Evolutionary conservation across 768 basidiomycete species (phyloP).

Genomic region (Cystofilobasidium ferigula): DNA sequence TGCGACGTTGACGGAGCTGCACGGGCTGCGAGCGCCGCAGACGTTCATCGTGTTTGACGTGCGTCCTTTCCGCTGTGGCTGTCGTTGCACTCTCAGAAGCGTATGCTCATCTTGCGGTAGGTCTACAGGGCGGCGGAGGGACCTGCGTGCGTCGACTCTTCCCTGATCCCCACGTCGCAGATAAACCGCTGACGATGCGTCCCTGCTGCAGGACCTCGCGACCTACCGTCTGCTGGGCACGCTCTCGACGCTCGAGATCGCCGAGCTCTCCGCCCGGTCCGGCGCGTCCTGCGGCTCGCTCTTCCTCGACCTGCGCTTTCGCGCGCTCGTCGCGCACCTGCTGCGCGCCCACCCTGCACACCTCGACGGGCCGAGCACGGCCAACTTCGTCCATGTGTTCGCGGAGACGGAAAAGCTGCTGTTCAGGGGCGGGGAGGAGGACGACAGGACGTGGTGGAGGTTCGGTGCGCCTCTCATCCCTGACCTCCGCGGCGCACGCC

Average conservation of each 20-base stretch:
- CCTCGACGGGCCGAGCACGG: conserved; percentile 58
- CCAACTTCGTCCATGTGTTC: conserved; percentile 74
- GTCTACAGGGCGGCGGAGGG: conserved; percentile 31
- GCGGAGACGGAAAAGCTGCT: conserved; percentile 77
- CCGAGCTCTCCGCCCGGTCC: conserved; percentile 76
- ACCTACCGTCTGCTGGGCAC: conserved; percentile 62
- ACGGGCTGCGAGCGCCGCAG: conserved; percentile 65
- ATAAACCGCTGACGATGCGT: no score
- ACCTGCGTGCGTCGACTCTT: no score
- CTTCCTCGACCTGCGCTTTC: conserved; percentile 76
- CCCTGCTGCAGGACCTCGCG: no score
- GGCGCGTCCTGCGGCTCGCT: conserved; percentile 79
- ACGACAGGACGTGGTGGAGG: conserved; percentile 70
- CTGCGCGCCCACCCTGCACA: conserved; percentile 75
- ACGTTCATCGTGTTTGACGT: conserved; percentile 84
- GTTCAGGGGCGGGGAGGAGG: conserved; percentile 61
- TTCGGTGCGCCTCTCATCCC: no score
- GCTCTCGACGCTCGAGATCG: conserved; percentile 71
- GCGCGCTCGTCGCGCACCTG: conserved; percentile 58
- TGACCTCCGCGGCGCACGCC: no score
- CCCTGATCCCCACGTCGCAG: no score
- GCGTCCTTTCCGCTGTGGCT: not conserved
- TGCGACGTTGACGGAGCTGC: conserved; percentile 65
- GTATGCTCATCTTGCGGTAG: conserved; percentile 21
- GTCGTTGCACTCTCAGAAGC: not conserved